Evolutionary conservation across 306 rosid species (phyloP).

Genomic region (Quercus aquifolioides): DNA sequence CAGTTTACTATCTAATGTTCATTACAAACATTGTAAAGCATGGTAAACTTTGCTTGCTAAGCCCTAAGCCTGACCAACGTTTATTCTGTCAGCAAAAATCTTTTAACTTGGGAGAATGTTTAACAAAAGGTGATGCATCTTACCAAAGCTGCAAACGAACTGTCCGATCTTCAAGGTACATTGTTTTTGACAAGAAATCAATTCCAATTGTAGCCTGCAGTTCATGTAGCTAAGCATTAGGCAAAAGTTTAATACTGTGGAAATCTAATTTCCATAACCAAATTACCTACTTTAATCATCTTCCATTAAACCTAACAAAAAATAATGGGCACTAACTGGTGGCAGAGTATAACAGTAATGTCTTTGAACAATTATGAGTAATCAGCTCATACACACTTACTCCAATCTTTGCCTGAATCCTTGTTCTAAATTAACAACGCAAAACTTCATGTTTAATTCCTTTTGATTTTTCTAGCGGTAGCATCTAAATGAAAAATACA

Average conservation of each 20-base stretch:
- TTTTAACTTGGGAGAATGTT: background rate
- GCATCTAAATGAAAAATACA: background rate
- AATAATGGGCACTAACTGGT: background rate
- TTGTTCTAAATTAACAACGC: background rate
- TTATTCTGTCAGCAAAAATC: background rate
- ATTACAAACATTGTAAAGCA: background rate
- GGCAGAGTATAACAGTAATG: background rate
- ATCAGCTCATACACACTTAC: background rate
- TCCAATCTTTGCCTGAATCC: background rate
- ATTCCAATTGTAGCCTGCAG: constrained; percentile 97
- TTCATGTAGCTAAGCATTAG: constrained; percentile 6
- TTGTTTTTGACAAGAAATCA: constrained; percentile 93
- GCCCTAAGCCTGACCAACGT: background rate
- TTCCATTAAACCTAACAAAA: background rate
- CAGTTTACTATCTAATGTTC: background rate
- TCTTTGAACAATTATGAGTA: background rate
- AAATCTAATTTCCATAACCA: background rate
- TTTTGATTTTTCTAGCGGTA: background rate
- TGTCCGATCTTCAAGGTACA: constrained; percentile 99
- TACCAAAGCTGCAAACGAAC: constrained; percentile 99
- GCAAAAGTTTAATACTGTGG: constrained; percentile 16
- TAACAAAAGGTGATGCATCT: constrained; percentile 22
- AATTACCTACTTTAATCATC: background rate
- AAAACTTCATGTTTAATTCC: background rate
- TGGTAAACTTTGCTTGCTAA: background rate